phyloP scores from a whole-genome alignment of 148 eudicot genomes.

The Oxyria digyna region DNA sequence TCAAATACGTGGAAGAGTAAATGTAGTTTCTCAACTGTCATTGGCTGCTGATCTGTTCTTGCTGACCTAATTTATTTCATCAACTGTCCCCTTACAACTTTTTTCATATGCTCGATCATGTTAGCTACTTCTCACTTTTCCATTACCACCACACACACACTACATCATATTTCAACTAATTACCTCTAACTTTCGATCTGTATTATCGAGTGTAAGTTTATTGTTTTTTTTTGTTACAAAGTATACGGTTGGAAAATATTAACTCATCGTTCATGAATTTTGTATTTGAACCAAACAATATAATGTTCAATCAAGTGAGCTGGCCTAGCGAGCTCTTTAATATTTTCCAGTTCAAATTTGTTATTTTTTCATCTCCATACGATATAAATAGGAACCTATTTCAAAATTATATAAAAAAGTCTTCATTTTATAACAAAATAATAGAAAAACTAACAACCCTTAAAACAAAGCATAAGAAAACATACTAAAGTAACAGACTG shows the following conservation, averaged over 20 bases:
- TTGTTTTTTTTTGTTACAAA: neutral
- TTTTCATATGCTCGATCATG: neutral
- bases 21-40: slow-evolving; percentile 5
- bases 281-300: neutral
- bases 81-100: slow-evolving; percentile 3
- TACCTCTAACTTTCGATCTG: neutral
- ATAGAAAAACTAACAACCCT: no score
- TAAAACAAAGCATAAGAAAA: no score
- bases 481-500: no score
- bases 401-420: no score
- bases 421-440: no score
- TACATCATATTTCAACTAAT: neutral
- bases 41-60: neutral
- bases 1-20: slow-evolving; percentile 7
- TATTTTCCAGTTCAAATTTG: no score
- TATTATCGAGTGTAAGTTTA: neutral
- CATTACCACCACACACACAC: neutral
- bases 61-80: slow-evolving; percentile 1
- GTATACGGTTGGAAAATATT: neutral
- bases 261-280: neutral
- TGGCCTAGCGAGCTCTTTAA: no score
- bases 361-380: no score
- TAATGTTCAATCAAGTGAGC: neutral
- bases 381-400: no score
- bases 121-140: neutral